Conservation (phyloP, 1,284 basidiomycete genomes). For the Exobasidium rhododendri region DNA sequence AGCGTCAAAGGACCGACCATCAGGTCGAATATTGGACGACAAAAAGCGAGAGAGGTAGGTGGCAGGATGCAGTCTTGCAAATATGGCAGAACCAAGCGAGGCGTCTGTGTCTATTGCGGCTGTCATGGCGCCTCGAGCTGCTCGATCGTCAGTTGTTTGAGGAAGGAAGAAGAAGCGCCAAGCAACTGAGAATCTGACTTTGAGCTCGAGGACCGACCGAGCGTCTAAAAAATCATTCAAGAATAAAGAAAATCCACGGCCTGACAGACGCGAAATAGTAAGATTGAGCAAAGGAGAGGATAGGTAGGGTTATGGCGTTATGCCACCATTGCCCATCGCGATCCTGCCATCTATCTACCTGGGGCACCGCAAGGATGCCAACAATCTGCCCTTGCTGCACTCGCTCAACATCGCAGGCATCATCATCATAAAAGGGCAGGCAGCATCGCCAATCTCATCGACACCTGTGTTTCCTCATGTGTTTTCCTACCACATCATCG, state of each 20-base stretch:
- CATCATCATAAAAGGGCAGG: neutral
- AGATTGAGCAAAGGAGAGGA: too few species aligned
- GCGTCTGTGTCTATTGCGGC: neutral
- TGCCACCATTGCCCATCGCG: neutral
- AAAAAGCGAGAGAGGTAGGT: constrained; percentile 12
- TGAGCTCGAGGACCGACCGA: too few species aligned
- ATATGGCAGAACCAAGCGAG: constrained; percentile 10
- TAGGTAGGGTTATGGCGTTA: neutral
- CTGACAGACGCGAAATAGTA: too few species aligned
- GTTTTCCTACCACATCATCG: constrained; percentile 10
- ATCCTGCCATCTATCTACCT: constrained; percentile 10
- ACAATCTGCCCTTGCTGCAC: constrained; percentile 5
- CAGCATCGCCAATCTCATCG: constrained; percentile 4
- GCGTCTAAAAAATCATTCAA: too few species aligned
- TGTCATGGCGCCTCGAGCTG: too few species aligned
- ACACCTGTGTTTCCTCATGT: constrained; percentile 12
- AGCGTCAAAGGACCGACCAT: constrained; percentile 5
- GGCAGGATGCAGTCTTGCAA: constrained; percentile 14
- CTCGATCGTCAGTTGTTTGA: too few species aligned
- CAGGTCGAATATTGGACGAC: constrained; percentile 4
- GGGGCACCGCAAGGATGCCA: neutral
- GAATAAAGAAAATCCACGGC: too few species aligned
- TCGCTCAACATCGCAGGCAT: constrained; percentile 6
- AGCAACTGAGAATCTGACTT: too few species aligned
- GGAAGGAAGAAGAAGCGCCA: too few species aligned